These are phyloP conservation scores for Cylindrotheca fusiformis DNA, from an alignment of 108 stramenopile genomes.

Conservation along the genomic window DNA sequence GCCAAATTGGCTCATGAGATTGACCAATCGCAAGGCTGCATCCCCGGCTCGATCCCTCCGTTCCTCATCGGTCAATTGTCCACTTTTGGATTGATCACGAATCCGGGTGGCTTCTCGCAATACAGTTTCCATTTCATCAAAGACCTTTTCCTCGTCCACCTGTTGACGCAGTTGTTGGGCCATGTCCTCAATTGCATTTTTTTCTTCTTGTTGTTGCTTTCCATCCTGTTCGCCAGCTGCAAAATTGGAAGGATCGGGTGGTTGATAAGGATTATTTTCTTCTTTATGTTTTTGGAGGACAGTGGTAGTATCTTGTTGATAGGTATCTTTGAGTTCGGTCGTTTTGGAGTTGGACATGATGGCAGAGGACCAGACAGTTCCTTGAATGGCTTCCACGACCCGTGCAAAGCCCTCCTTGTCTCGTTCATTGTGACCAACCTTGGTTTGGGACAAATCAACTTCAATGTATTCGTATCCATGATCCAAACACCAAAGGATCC, in stretches of 20 bases:
- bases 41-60: constrained; percentile 70
- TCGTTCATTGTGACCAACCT: constrained; percentile 73
- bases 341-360: constrained; percentile 47
- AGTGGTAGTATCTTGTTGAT: constrained; percentile 18
- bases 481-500: constrained; percentile 86
- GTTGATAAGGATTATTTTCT: constrained; percentile 25
- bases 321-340: constrained; percentile 15
- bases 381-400: constrained; percentile 74
- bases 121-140: constrained; percentile 63
- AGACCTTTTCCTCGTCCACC: constrained; percentile 37
- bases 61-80: constrained; percentile 68
- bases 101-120: constrained; percentile 61
- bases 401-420: constrained; percentile 89
- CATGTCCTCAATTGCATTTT: background rate
- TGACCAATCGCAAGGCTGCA: constrained; percentile 74
- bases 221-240: background rate
- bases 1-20: constrained; percentile 68
- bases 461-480: constrained; percentile 85
- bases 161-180: constrained; percentile 19
- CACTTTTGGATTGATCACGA: constrained; percentile 60
- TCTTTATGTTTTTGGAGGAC: constrained; percentile 2
- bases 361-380: constrained; percentile 79
- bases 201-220: background rate
- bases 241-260: constrained; percentile 28
- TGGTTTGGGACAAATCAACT: constrained; percentile 48